Percentiles rank a stretch among this genome's conserved stretches.
Evolutionary conservation across 352 stramenopile species (phyloP).

Genomic region (Pythium sukuiense): DNA sequence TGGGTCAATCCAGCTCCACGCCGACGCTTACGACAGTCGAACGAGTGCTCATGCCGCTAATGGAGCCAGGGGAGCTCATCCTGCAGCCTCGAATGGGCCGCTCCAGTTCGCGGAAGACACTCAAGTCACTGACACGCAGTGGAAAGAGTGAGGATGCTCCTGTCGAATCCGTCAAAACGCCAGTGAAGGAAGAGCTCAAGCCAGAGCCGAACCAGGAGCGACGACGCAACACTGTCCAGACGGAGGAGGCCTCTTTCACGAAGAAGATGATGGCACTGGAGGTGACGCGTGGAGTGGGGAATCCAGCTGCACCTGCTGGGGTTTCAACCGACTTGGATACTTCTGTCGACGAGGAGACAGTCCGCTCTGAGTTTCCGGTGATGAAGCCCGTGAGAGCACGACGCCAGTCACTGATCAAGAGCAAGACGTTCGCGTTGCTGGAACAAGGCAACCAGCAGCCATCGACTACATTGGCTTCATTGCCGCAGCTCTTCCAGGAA

Average conservation of each 20-base stretch:
- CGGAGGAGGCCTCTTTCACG: neutral
- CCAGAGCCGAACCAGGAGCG: neutral
- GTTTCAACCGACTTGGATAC: neutral
- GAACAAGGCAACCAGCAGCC: constrained; percentile 8
- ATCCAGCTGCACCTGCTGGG: neutral
- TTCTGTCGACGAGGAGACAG: constrained; percentile 12
- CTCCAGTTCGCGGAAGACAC: neutral
- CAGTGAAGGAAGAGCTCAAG: neutral
- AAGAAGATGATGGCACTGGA: constrained; percentile 1
- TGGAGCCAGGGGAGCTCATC: constrained; percentile 20
- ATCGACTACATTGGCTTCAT: neutral
- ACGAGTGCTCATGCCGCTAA: constrained; percentile 15
- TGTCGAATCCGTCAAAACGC: neutral
- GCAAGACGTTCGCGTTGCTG: constrained; percentile 26
- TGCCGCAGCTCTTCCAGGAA: constrained; percentile 18
- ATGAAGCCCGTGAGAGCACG: constrained; percentile 4
- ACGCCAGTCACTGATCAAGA: constrained; percentile 26
- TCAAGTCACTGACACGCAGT: neutral
- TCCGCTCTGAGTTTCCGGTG: neutral
- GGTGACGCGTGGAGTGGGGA: neutral
- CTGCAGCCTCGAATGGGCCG: constrained; percentile 18
- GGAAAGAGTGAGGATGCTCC: neutral
- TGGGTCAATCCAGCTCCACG: constrained; percentile 31
- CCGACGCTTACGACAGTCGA: constrained; percentile 21
- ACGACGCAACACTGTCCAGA: constrained; percentile 21